Percentiles rank a stretch among this genome's conserved stretches.
These are phyloP conservation scores for Larix kaempferi DNA, from an alignment of 75 land plant genomes.

Conservation along the genomic window DNA sequence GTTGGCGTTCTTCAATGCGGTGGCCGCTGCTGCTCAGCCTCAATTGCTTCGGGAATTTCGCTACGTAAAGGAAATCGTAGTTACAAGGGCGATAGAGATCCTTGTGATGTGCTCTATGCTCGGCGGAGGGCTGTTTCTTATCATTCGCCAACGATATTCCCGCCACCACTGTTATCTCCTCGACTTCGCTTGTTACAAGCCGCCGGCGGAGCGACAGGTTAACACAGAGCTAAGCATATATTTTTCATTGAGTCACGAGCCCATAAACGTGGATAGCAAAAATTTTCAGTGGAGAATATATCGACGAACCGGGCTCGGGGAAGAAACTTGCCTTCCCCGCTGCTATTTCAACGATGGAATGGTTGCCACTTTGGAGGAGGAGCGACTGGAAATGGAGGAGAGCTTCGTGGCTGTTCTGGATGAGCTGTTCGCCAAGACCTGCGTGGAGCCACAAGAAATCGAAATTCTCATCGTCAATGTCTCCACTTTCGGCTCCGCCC, in stretches of 20 bases:
- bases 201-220: conserved; percentile 18
- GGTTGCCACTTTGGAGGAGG: neutral
- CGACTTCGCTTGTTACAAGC: conserved; percentile 39
- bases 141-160: too few relatives aligned
- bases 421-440: conserved; percentile 37
- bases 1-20: too few relatives aligned
- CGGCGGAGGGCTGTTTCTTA: too few relatives aligned
- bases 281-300: conserved; percentile 23
- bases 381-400: conserved; percentile 38
- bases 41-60: too few relatives aligned
- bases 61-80: too few relatives aligned
- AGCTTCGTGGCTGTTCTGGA: conserved; percentile 37
- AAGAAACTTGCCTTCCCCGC: conserved; percentile 29
- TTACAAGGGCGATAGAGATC: too few relatives aligned
- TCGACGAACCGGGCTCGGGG: conserved; percentile 31
- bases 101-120: too few relatives aligned
- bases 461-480: conserved; percentile 44
- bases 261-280: conserved; percentile 7
- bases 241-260: neutral
- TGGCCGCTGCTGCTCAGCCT: too few relatives aligned
- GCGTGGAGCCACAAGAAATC: conserved; percentile 36
- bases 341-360: conserved; percentile 11
- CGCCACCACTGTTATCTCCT: conserved; percentile 20
- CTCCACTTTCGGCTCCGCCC: conserved; percentile 36
- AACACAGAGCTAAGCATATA: conserved; percentile 20